Evolutionary conservation across 1,284 basidiomycete genomes (phyloP).

Genomic region (Pyrrhoderma lamaoense): DNA sequence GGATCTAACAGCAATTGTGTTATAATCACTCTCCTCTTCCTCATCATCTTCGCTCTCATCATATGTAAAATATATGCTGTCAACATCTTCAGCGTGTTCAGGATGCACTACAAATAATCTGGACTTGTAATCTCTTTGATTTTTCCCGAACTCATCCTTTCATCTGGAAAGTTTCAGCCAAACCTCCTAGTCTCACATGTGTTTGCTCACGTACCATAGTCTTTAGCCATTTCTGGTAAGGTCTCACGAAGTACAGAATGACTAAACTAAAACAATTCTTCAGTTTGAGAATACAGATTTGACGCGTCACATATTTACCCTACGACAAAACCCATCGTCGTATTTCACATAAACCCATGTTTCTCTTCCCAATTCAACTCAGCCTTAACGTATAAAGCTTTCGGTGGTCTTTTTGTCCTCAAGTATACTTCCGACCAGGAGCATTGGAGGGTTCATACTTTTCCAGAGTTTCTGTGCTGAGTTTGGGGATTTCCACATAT

Average conservation of each 20-base stretch:
- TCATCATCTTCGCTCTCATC: no score
- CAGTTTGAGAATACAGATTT: neutral
- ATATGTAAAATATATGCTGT: no score
- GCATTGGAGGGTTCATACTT: constrained; percentile 36
- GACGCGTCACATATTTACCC: constrained; percentile 32
- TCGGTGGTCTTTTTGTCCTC: constrained; percentile 15
- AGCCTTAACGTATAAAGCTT: constrained; percentile 49
- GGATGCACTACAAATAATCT: no score
- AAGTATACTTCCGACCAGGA: constrained; percentile 27
- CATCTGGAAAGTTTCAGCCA: no score
- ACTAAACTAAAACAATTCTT: neutral
- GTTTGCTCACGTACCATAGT: constrained; percentile 39
- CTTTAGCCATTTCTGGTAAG: constrained; percentile 41
- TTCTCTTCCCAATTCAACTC: constrained; percentile 37
- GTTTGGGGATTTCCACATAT: constrained; percentile 25
- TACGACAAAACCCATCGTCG: constrained; percentile 49
- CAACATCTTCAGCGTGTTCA: no score
- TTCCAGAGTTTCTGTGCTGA: constrained; percentile 32
- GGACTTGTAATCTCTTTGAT: no score
- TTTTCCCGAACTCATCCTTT: no score
- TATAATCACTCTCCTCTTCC: no score
- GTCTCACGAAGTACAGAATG: constrained; percentile 16
- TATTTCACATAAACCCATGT: constrained; percentile 56
- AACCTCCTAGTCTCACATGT: constrained; percentile 7
- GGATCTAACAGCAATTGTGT: no score